Evolutionary conservation across 2,329 filamentous ascomycete genomes (phyloP).

Genomic region (Epichloe festucae): DNA sequence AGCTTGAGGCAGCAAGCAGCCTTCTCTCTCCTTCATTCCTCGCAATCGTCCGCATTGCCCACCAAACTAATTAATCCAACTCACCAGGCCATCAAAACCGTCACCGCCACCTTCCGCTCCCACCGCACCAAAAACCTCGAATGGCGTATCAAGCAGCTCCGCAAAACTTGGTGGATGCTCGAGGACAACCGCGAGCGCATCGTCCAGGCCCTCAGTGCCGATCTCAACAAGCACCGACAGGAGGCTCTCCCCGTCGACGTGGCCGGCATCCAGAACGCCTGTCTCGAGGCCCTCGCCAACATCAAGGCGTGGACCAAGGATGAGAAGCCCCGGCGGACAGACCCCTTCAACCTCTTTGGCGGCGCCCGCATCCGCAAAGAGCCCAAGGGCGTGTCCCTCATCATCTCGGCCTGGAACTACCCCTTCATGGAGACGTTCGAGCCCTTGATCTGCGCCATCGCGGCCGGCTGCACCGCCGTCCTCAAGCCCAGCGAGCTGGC

Average conservation of each 20-base stretch:
- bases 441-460: slow-evolving; percentile 28
- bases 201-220: slow-evolving; percentile 18
- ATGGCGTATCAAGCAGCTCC: slow-evolving; percentile 29
- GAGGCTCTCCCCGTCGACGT: slow-evolving; percentile 22
- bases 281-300: slow-evolving; percentile 23
- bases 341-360: slow-evolving; percentile 18
- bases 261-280: slow-evolving; percentile 18
- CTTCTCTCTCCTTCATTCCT: not conserved
- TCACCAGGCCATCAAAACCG: slow-evolving; percentile 3
- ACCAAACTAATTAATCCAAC: not conserved
- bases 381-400: slow-evolving; percentile 29
- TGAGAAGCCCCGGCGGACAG: slow-evolving; percentile 14
- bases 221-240: slow-evolving; percentile 21
- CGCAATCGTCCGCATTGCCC: not conserved
- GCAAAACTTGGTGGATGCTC: slow-evolving; percentile 28
- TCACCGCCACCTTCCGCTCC: slow-evolving; percentile 4
- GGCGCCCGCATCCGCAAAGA: slow-evolving; percentile 25
- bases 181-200: slow-evolving; percentile 24
- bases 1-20: not conserved
- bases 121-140: slow-evolving; percentile 21
- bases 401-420: slow-evolving; percentile 35
- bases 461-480: slow-evolving; percentile 27
- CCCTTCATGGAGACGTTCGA: slow-evolving; percentile 25
- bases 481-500: slow-evolving; percentile 33
- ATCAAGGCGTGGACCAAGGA: slow-evolving; percentile 28